Conservation (phyloP, 2,329 filamentous ascomycete genomes). For the Penicillium sp. region DNA sequence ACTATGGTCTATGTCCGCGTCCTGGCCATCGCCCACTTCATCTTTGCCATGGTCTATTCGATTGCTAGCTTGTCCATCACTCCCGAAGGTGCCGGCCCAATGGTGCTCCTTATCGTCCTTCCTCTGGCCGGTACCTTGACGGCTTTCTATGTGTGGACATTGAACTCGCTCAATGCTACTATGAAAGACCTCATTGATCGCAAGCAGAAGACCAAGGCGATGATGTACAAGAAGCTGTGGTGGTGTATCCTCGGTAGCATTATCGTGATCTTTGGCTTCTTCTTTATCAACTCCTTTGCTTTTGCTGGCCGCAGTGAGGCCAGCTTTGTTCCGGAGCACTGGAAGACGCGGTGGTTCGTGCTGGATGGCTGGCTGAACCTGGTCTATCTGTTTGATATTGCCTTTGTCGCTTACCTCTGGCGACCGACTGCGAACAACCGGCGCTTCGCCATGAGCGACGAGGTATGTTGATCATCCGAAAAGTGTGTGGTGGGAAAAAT, state of each 20-base stretch:
- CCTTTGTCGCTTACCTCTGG: slow-evolving; percentile 94
- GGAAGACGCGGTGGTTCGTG: slow-evolving; percentile 97
- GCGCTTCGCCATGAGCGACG: slow-evolving; percentile 97
- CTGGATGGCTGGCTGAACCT: slow-evolving; percentile 97
- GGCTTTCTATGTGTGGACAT: slow-evolving; percentile 97
- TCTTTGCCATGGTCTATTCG: slow-evolving; percentile 92
- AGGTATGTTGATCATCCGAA: slow-evolving; percentile 54
- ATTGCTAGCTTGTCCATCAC: slow-evolving; percentile 86
- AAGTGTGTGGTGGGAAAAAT: background rate
- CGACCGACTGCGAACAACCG: slow-evolving; percentile 94
- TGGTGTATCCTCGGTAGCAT: slow-evolving; percentile 95
- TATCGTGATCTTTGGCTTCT: slow-evolving; percentile 94
- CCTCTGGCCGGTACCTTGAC: slow-evolving; percentile 90
- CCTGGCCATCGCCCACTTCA: slow-evolving; percentile 87
- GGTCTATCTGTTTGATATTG: slow-evolving; percentile 91
- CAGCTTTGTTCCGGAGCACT: slow-evolving; percentile 93
- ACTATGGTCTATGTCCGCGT: slow-evolving; percentile 94
- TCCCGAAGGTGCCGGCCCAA: slow-evolving; percentile 83
- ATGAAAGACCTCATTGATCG: slow-evolving; percentile 95
- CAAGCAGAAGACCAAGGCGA: slow-evolving; percentile 88
- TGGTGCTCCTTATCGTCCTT: slow-evolving; percentile 90
- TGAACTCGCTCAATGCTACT: slow-evolving; percentile 91
- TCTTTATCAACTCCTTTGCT: slow-evolving; percentile 96
- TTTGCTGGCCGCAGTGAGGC: slow-evolving; percentile 83
- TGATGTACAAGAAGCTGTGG: slow-evolving; percentile 98